Conservation (phyloP, 768 basidiomycete species). For the Mycena sanguinolenta region DNA sequence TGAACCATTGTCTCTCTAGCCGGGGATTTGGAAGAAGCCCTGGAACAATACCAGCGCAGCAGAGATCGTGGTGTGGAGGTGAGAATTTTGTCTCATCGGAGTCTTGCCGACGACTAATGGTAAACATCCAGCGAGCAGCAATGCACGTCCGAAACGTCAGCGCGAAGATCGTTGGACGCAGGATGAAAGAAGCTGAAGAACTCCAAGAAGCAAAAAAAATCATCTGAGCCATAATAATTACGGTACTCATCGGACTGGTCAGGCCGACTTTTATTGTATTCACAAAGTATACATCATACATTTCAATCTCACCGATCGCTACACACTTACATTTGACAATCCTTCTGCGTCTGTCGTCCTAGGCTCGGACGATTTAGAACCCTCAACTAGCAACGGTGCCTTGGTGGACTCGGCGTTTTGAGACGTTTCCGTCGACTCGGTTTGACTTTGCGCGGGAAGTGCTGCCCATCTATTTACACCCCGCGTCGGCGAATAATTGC, state of each 20-base stretch:
- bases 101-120: neutral
- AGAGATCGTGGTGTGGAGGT: constrained; percentile 80
- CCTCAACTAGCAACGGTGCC: neutral
- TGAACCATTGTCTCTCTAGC: constrained; percentile 58
- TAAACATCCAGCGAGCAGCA: constrained; percentile 65
- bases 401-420: neutral
- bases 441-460: constrained; percentile 6
- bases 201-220: constrained; percentile 47
- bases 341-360: neutral
- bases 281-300: constrained; percentile 25
- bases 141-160: constrained; percentile 90
- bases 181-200: constrained; percentile 61
- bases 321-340: constrained; percentile 7
- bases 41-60: constrained; percentile 85
- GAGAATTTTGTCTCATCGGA: neutral
- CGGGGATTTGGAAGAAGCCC: constrained; percentile 83
- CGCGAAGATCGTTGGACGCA: constrained; percentile 82
- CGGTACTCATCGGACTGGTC: constrained; percentile 11
- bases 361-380: neutral
- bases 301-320: neutral
- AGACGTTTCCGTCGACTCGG: neutral
- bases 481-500: constrained; percentile 26
- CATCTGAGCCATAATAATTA: constrained; percentile 29
- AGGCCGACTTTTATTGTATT: constrained; percentile 22
- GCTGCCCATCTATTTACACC: constrained; percentile 21